A percentile compares a stretch with the other conserved stretches of the same genome.
Evolutionary conservation across 176 grass and related monocot species (phyloP).

Genomic region (Phyllostachys edulis): DNA sequence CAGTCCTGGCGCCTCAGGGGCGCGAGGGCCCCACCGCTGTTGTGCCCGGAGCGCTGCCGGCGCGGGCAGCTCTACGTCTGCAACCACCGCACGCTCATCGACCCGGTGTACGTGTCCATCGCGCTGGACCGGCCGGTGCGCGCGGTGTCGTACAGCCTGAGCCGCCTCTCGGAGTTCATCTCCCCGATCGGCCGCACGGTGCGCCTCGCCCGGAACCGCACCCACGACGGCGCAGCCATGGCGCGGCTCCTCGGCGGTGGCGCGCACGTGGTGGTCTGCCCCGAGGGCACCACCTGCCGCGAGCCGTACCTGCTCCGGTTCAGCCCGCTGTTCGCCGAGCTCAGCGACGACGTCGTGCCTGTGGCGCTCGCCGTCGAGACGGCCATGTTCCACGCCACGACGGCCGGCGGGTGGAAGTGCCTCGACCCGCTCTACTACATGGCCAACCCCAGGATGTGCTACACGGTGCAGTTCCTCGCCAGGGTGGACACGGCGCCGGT

Average conservation of each 20-base stretch:
- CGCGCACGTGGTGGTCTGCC: slow-evolving; percentile 56
- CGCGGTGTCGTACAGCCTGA: slow-evolving; percentile 72
- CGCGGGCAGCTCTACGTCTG: slow-evolving; percentile 55
- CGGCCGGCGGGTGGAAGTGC: slow-evolving; percentile 61
- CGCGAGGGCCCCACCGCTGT: background rate
- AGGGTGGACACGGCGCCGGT: slow-evolving; percentile 38
- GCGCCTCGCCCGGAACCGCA: slow-evolving; percentile 48
- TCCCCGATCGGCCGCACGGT: slow-evolving; percentile 66
- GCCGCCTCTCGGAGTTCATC: slow-evolving; percentile 51
- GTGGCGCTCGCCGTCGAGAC: slow-evolving; percentile 47
- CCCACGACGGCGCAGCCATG: slow-evolving; percentile 54
- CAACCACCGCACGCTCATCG: slow-evolving; percentile 86
- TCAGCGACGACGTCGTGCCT: slow-evolving; percentile 54
- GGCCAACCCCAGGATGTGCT: slow-evolving; percentile 56
- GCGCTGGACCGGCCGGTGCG: slow-evolving; percentile 41
- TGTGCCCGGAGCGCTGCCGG: background rate
- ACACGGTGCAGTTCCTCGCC: slow-evolving; percentile 55
- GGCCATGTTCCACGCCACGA: slow-evolving; percentile 67
- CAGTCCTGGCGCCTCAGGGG: slow-evolving; percentile 48
- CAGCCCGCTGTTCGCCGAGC: slow-evolving; percentile 61
- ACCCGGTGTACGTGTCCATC: slow-evolving; percentile 75
- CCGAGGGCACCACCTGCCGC: slow-evolving; percentile 69
- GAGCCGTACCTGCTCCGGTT: slow-evolving; percentile 79
- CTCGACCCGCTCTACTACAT: slow-evolving; percentile 62
- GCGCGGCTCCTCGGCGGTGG: slow-evolving; percentile 32